phyloP scores from a whole-genome alignment of 2,329 filamentous ascomycete species.

The Colletotrichum eremochloae region DNA sequence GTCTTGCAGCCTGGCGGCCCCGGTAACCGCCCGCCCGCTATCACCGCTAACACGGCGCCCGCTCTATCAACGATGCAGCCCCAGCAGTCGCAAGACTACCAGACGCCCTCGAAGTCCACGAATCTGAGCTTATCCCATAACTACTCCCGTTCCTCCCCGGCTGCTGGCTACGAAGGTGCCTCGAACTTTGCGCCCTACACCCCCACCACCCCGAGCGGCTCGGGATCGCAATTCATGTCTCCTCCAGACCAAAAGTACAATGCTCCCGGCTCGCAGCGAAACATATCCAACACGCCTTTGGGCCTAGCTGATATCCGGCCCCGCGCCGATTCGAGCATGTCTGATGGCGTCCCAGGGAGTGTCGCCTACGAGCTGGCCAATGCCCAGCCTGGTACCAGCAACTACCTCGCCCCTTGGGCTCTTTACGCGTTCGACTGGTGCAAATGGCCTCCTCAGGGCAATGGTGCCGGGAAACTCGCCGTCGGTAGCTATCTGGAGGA shows the following conservation, averaged over 20 bases:
- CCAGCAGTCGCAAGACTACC: constrained; percentile 64
- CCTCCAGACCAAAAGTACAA: constrained; percentile 63
- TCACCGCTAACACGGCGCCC: constrained; percentile 61
- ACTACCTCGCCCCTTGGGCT: constrained; percentile 93
- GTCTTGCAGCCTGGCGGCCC: constrained; percentile 67
- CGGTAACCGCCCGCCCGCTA: constrained; percentile 51
- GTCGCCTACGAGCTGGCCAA: constrained; percentile 75
- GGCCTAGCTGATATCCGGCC: constrained; percentile 93
- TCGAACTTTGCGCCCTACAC: constrained; percentile 67
- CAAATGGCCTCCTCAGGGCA: constrained; percentile 90
- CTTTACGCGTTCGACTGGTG: constrained; percentile 99
- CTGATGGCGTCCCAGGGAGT: constrained; percentile 76
- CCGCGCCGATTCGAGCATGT: constrained; percentile 83
- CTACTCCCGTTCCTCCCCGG: constrained; percentile 89
- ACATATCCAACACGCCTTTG: constrained; percentile 85
- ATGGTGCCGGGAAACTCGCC: constrained; percentile 90
- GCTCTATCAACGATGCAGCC: constrained; percentile 62
- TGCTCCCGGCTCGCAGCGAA: constrained; percentile 70
- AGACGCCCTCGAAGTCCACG: constrained; percentile 75
- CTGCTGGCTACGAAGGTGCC: constrained; percentile 67
- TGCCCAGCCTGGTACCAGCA: constrained; percentile 81
- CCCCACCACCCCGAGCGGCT: constrained; percentile 73
- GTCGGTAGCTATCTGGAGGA: constrained; percentile 97
- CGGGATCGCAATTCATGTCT: constrained; percentile 42
- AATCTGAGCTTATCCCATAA: constrained; percentile 75